Base-by-base conservation (phyloP, 257 asterid species). In the Primulina tabacum region DNA sequence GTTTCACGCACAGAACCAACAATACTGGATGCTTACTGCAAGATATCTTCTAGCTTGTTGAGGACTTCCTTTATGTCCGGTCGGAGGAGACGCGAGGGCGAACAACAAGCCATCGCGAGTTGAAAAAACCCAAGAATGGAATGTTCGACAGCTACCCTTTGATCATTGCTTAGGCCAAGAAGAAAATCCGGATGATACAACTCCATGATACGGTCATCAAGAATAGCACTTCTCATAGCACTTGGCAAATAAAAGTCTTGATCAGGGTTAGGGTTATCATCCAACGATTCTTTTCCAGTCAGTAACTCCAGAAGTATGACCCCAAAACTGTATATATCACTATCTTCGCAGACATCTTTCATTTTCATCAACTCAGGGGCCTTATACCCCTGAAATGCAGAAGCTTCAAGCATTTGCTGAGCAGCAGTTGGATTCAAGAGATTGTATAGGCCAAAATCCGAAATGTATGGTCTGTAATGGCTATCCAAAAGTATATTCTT, bases 31-130 rank as follows among this genome's bases (percentile, higher is more conserved):
- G 56, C 53, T 70, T 68, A 84, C 80, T 67, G 78, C 17, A 79
- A 85, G 47, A 92, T 83, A 73, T 90, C 97, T 79, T 87, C 89
- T 63, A 92, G 98, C 80, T 74, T 90, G 34, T 75, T 68, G 20
- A 92, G 82, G 34, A 90, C 77, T 75, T 90, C 95, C 78, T 74
- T 83, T 11, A 72, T 71, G 53, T 74, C 75, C 11, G 98, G 98
- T 76, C 97, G 76, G 10, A 84, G 89, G 64, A 84, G 70, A 63
- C 87, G 89, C 8, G 92, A 81, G 3, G 92, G 93, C 8, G 96
- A 87, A 64, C 98, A 92, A 68, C 96, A 90, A 70, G 92, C 95
- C 94, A 85, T 80, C 0, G 98, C 95, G 7, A 92, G 88, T 56
- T 87, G 92, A 80, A 85, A 89, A 67, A 82, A 73, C 75, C 78